Evolutionary conservation across 2,329 filamentous ascomycete genomes (phyloP), one percentile per base, ranked within the genome.

Genomic region (Emericellopsis atlantica): DNA sequence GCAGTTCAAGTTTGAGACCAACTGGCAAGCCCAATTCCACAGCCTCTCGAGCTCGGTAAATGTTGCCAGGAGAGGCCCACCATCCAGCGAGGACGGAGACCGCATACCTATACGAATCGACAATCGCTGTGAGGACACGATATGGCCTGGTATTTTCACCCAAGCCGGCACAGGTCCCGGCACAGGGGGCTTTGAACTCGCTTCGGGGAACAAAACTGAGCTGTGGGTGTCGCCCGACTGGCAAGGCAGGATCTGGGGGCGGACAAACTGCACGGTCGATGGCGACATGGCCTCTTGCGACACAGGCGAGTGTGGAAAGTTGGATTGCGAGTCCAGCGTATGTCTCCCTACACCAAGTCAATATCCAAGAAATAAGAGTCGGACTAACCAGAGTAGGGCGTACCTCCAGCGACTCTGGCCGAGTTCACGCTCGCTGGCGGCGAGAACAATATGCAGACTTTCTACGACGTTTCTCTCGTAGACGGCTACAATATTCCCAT

Each of bases 391-490:
- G 7, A 1, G n/a, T 14, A 84, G 80, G 84, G 85, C 15, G 70
- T 76, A 43, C 74, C 79, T 24, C 86, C 86, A 10, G 79, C 79
- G 12, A 89, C 84, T 2, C 71, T 93, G 11, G 84, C 82, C 32
- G 86, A 93, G 54, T 89, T 92, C 60, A 87, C 81, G 41, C 70
- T 90, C 14, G 72, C 76, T 39, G 82, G 80, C 23, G 79, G 81
- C 24, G 62, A 70, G 35, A 65, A 67, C 18, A 64, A 65, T 38
- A 60, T 55, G 44, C 81, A 88, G 54, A 82, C 79, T 9, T 92
- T 86, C 57, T 90, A 89, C 61, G 85, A 92, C 57, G 84, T 92
- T 46, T 88, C 83, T 33, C 69, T 90, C 3, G 85, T 92, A 18
- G 85, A 92, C 54, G 85, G 85, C 38, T 90, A 90, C 69, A 90